Evolutionary conservation across 2,329 filamentous ascomycete genomes (phyloP), one percentile per base, ranked within the genome.

Genomic region (Cylindrodendrum hubeiense): DNA sequence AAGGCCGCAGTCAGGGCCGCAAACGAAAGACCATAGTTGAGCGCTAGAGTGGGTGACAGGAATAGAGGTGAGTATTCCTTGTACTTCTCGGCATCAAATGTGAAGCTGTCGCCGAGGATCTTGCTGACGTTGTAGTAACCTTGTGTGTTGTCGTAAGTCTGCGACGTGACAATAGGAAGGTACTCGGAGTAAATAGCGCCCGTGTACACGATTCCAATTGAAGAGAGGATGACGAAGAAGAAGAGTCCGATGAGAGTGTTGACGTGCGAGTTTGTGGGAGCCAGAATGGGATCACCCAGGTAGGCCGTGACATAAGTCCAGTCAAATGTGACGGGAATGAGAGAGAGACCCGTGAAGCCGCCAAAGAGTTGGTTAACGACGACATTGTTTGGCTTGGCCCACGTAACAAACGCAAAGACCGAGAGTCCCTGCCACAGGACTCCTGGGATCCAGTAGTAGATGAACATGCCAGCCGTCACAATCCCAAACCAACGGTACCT

Each of bases 91-190:
- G 82, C 72, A 66, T 89, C 80, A 17, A 89, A 83, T 0, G 80
- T 83, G 58, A 81, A 80, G 44, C 81, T 78, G 1, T 79, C 68
- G 19, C 81, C 82, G 9, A 89, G 81, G 21, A 89, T 87, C 5
- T 81, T 81, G 30, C 76, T 79, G 9, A 87, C 85, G 33, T 86
- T 82, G 69, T 89, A 89, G 1, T 76, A 59, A 1, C 73, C 70
- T 19, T 85, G 86, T 0, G 83, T 88, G 61, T 89, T 89, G 75
- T 89, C 87, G 66, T 85, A 89, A 0, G 83, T 86, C 49, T 84
- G 81, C 3, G 83, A 83, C 12, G 83, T 85, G 13, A 86, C 82
- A 50, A 89, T 77, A 0, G 87, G 87, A n/a, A 89, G 73, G 53
- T 87, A 88, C 3, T 87, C 82, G 2, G 85, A 80, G 68, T 83